These are phyloP conservation scores for Penicillium aurantiogriseum DNA, from an alignment of 2,329 filamentous ascomycete species.

Conservation along the genomic window DNA sequence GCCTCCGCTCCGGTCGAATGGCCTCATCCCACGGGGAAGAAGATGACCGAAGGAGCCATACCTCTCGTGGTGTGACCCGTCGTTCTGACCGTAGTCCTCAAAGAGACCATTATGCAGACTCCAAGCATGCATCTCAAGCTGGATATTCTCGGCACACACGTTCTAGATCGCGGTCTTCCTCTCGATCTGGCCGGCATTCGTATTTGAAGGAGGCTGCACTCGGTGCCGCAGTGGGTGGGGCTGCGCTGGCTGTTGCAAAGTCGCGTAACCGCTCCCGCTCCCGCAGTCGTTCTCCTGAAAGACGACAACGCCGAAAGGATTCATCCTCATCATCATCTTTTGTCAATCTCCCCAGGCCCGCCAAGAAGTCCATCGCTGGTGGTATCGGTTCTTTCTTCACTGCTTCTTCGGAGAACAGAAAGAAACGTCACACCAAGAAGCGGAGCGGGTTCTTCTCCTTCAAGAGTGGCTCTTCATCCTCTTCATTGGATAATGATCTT, in stretches of 20 bases:
- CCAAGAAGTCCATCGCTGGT: constrained; percentile 49
- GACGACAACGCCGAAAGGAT: constrained; percentile 32
- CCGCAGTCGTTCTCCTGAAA: constrained; percentile 39
- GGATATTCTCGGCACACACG: constrained; percentile 34
- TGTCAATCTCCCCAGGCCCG: constrained; percentile 63
- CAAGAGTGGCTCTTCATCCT: constrained; percentile 61
- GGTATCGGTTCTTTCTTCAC: constrained; percentile 65
- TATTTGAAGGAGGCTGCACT: constrained; percentile 36
- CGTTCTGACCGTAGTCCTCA: constrained; percentile 32
- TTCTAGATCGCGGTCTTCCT: constrained; percentile 46
- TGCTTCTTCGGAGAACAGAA: constrained; percentile 56
- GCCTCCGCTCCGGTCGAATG: constrained; percentile 54
- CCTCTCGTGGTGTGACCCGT: constrained; percentile 43
- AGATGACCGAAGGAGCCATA: constrained; percentile 42
- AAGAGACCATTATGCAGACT: constrained; percentile 37
- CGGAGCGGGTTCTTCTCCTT: constrained; percentile 57
- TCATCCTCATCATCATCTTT: constrained; percentile 60
- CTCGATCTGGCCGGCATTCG: constrained; percentile 28
- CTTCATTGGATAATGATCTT: constrained; percentile 66
- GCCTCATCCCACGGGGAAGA: constrained; percentile 30
- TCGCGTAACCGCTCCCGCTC: constrained; percentile 28
- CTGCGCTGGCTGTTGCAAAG: constrained; percentile 28
- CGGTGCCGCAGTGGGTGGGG: constrained; percentile 38
- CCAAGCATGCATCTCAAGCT: constrained; percentile 14
- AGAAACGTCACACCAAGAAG: constrained; percentile 48